Percentiles rank a stretch among this genome's conserved stretches.
These are phyloP conservation scores for Jackrogersella multiformis DNA, from an alignment of 495 filamentous ascomycete genomes.

Conservation along the genomic window DNA sequence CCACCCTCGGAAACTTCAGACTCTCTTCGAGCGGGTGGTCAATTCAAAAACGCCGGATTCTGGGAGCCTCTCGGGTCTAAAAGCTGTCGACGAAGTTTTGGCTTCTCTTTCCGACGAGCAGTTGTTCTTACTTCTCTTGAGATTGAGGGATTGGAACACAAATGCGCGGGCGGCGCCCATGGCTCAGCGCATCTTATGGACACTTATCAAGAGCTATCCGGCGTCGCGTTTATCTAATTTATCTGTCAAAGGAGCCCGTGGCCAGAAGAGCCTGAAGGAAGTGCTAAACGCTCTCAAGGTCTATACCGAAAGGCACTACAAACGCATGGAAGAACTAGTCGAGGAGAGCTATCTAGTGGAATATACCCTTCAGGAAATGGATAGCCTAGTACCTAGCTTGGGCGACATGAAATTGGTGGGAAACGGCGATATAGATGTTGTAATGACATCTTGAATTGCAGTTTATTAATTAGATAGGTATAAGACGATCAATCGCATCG, in stretches of 20 bases:
- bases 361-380: slow-evolving; percentile 94
- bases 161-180: slow-evolving; percentile 87
- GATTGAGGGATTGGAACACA: slow-evolving; percentile 95
- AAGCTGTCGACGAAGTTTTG: slow-evolving; percentile 85
- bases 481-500: not conserved
- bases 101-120: slow-evolving; percentile 81
- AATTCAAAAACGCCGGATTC: slow-evolving; percentile 67
- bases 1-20: slow-evolving; percentile 85
- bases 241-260: slow-evolving; percentile 68
- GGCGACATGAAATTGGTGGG: slow-evolving; percentile 45
- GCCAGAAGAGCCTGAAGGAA: slow-evolving; percentile 76
- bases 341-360: slow-evolving; percentile 95
- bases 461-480: not conserved
- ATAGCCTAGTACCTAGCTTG: slow-evolving; percentile 65
- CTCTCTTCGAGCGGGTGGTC: slow-evolving; percentile 82
- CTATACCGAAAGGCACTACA: slow-evolving; percentile 93
- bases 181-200: slow-evolving; percentile 84
- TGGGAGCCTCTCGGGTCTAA: slow-evolving; percentile 73
- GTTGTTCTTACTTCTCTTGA: slow-evolving; percentile 77
- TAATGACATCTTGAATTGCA: slow-evolving; percentile 48
- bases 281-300: slow-evolving; percentile 81
- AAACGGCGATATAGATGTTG: slow-evolving; percentile 50
- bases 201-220: slow-evolving; percentile 80
- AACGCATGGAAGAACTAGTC: slow-evolving; percentile 83
- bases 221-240: slow-evolving; percentile 69